phyloP scores from a whole-genome alignment of 805 yeast genomes.

The Saturnispora ahearnii region DNA sequence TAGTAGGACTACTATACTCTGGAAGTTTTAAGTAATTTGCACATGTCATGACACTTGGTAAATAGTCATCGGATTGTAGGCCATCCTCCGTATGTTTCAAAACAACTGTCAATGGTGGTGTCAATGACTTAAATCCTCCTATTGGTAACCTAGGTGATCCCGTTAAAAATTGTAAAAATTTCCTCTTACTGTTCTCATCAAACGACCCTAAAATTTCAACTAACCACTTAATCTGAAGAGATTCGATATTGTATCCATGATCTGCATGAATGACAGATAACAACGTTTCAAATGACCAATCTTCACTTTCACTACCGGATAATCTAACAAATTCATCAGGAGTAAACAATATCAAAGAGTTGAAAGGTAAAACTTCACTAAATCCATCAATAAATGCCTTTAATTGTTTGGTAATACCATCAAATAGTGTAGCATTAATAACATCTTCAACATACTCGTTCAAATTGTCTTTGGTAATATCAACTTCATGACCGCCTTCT shows the following conservation, averaged over 20 bases:
- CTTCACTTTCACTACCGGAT: constrained; percentile 76
- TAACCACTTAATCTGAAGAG: constrained; percentile 51
- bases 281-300: constrained; percentile 68
- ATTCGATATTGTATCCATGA: constrained; percentile 77
- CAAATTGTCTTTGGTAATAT: constrained; percentile 46
- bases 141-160: constrained; percentile 90
- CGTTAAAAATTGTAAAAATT: constrained; percentile 78
- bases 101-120: constrained; percentile 83
- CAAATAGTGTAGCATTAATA: constrained; percentile 47
- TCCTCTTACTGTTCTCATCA: constrained; percentile 46
- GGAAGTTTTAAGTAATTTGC: constrained; percentile 91
- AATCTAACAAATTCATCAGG: constrained; percentile 64
- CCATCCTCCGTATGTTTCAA: constrained; percentile 72
- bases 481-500: constrained; percentile 43
- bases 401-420: constrained; percentile 59
- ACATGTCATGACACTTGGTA: constrained; percentile 98
- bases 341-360: constrained; percentile 60
- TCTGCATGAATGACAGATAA: constrained; percentile 63
- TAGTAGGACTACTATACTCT: constrained; percentile 53
- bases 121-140: constrained; percentile 81
- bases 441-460: constrained; percentile 48
- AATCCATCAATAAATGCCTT: constrained; percentile 71
- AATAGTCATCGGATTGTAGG: constrained; percentile 59
- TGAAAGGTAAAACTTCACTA: constrained; percentile 70
- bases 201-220: constrained; percentile 55